Evolutionary conservation across 495 filamentous ascomycete genomes (phyloP), one percentile per base, ranked within the genome.

Genomic region (Podospora didyma): DNA sequence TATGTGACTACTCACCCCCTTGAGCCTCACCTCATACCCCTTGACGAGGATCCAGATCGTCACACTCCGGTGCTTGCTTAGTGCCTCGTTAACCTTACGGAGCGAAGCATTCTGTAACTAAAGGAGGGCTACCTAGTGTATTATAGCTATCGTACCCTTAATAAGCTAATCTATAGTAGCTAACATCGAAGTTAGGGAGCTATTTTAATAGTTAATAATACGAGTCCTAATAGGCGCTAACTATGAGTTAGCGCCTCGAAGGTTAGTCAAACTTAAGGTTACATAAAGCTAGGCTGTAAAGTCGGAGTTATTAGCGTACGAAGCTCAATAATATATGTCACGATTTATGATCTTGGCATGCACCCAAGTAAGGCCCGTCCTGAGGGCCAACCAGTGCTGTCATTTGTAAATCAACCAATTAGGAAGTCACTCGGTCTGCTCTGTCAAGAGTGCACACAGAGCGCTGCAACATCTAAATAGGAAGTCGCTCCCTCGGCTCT

Each of bases 51-150:
- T n/a, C n/a, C n/a, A n/a, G n/a, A n/a, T n/a, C n/a, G n/a, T n/a
- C n/a, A n/a, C n/a, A n/a, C 37, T 53, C 12, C 51, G 39, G n/a
- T 37, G 51, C 23, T 53, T 53, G 2, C 2, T 16, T n/a, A 53
- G 39, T 7, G 35, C 35, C 35, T 44, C 35, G 28, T 53, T 53
- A 2, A 20, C 51, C 39, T 44, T 28, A 1, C 39, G 39, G 26
- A 53, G 35, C 10, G 3, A 28, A 2, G 16, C 35, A 16, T 7
- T 3, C 51, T 53, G 22, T 20, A 3, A 35, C 6, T 5, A 1
- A 20, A 53, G 12, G 12, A 53, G 39, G 37, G 39, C 28, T 24
- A 53, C 12, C 24, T 23, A 9, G 17, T 53, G 19, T 26, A 22
- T n/a, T 14, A 7, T 44, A 5, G 2, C 23, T 2, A 3, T 42